Percentiles rank a stretch among this genome's conserved stretches.
phyloP scores from a whole-genome alignment of 2,329 filamentous ascomycete species.

The Drechslera avenae region DNA sequence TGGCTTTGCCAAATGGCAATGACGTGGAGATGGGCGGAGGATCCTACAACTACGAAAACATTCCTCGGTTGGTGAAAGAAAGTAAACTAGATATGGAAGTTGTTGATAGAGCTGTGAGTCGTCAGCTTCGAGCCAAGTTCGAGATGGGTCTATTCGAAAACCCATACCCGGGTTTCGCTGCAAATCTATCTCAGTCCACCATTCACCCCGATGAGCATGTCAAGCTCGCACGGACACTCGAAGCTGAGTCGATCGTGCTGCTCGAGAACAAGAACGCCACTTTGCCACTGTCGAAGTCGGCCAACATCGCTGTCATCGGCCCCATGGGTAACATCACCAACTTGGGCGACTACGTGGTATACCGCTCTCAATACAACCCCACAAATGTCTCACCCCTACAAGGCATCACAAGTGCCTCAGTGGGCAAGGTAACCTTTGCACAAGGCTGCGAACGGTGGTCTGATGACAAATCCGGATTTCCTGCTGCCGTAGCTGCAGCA shows the following conservation, averaged over 20 bases:
- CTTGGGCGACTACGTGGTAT: conserved; percentile 77
- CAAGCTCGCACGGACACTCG: conserved; percentile 66
- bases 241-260: conserved; percentile 72
- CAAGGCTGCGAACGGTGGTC: conserved; percentile 77
- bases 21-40: conserved; percentile 80
- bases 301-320: conserved; percentile 74
- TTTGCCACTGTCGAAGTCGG: conserved; percentile 68
- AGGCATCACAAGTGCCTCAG: conserved; percentile 65
- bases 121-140: conserved; percentile 71
- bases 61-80: conserved; percentile 66
- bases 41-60: conserved; percentile 69
- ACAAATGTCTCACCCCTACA: conserved; percentile 72
- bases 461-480: conserved; percentile 69
- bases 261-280: conserved; percentile 71
- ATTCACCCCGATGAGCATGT: conserved; percentile 67
- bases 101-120: conserved; percentile 69
- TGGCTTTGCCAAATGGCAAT: conserved; percentile 69
- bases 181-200: conserved; percentile 60
- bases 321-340: conserved; percentile 66
- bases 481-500: conserved; percentile 68
- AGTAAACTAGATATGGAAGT: conserved; percentile 64
- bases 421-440: conserved; percentile 67
- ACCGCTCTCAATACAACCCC: conserved; percentile 60
- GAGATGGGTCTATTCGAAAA: conserved; percentile 72
- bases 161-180: conserved; percentile 65